These are phyloP conservation scores for Stephania cephalantha DNA, from an alignment of 164 flowering plant genomes.

Conservation along the genomic window DNA sequence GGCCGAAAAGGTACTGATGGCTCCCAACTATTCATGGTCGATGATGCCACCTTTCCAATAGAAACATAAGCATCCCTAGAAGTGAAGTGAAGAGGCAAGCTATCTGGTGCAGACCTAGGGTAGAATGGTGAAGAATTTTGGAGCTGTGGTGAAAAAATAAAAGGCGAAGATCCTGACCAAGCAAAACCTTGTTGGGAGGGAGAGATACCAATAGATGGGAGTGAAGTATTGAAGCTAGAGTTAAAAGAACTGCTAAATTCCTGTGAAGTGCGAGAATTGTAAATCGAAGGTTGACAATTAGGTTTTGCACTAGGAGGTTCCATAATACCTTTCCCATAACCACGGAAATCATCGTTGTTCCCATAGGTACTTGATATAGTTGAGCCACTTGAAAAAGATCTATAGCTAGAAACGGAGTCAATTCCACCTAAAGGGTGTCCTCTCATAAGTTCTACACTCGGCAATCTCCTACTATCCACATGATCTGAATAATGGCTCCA, in stretches of 20 bases:
- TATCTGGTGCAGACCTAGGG: conserved; percentile 25
- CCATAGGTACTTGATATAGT: conserved; percentile 12
- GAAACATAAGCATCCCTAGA: conserved; percentile 10
- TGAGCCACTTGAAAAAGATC: conserved; percentile 16
- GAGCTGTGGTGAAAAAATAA: conserved; percentile 24
- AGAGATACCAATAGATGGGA: conserved; percentile 14
- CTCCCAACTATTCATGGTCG: conserved; percentile 47
- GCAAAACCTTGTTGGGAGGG: conserved; percentile 5
- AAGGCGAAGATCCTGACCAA: conserved; percentile 17
- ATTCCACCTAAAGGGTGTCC: conserved; percentile 13
- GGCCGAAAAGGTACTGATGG: conserved; percentile 81
- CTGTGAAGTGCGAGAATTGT: conserved; percentile 17
- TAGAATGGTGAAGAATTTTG: conserved; percentile 28
- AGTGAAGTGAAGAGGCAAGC: background rate
- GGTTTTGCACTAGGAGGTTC: conserved; percentile 6
- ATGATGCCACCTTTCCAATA: conserved; percentile 19
- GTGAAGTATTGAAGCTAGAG: conserved; percentile 8
- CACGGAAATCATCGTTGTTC: conserved; percentile 4
- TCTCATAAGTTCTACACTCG: conserved; percentile 11
- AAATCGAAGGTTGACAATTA: conserved; percentile 6
- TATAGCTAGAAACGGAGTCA: conserved; percentile 10
- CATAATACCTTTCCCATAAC: conserved; percentile 5
- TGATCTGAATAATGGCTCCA: conserved; percentile 7
- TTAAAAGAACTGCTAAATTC: conserved; percentile 14
- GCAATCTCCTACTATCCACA: conserved; percentile 3